Base-by-base conservation (phyloP, 306 rosid genomes). In the Rubus idaeus region DNA sequence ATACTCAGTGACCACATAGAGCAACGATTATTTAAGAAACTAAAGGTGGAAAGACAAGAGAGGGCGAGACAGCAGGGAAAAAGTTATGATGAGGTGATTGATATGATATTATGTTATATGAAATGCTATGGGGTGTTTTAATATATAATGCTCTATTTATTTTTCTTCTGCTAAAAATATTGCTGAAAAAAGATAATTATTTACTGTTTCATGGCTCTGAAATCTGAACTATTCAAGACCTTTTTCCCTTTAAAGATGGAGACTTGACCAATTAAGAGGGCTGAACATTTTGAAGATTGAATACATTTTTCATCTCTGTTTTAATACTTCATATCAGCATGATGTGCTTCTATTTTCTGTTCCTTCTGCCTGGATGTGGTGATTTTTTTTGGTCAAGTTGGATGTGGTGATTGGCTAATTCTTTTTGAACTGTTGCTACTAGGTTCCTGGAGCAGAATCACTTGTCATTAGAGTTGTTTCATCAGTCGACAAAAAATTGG, bases 401-500 rank as follows among this genome's bases (percentile, higher is more conserved):
- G 35, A 30, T 30, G 35, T 41, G 13, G 68, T 63, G 20, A 63
- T 40, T 72, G 74, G 49, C 78, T 77, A 58, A 74, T 60, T 64
- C 74, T 47, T 64, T 75, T 42, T 62, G 41, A 79, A 39, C 86
- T 78, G 81, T 77, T 86, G 55, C 71, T 78, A 52, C 65, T 86
- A 96, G 99, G 92, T 96, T 78, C 96, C 94, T 73, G 95, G 97
- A 60, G 99, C 97, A 46, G 99, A 96, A 46, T 45, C 85, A 4
- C 97, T 96, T 86, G 97, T 96, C 4, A 41, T 96, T 17, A 92
- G 99, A 83, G 99, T 96, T 21, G 99, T 96, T 73, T 96, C 99
- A 20, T 96, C 98, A 0, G 98, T 96, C 56, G 99, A 96, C 91
- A 96, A 92, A 85, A 92, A 92, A 79, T 88, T 96, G 81, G 98